Percentiles rank a stretch among this genome's conserved stretches.
phyloP scores from a whole-genome alignment of 495 filamentous ascomycete genomes.

The Jackrogersella multiformis region DNA sequence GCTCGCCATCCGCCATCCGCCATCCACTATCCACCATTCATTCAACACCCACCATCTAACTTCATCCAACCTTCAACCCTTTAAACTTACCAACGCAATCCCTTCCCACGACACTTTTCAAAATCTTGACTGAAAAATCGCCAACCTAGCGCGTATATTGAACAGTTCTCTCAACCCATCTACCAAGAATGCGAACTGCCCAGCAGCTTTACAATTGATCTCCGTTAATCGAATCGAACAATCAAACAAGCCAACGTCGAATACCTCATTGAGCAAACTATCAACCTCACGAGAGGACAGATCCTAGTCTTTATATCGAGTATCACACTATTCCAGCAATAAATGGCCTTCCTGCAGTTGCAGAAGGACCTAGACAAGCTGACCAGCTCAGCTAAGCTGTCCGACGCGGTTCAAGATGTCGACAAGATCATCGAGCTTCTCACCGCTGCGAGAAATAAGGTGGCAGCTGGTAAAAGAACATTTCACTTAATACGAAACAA shows the following conservation, averaged over 20 bases:
- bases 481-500: too few relatives aligned
- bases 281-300: neutral
- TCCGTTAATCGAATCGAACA: neutral
- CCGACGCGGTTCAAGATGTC: constrained; percentile 76
- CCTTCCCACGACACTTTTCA: neutral
- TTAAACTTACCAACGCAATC: neutral
- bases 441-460: constrained; percentile 72
- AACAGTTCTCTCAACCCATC: neutral
- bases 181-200: neutral
- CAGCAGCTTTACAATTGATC: too few relatives aligned
- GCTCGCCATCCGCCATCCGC: neutral
- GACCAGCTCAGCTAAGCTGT: constrained; percentile 73
- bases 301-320: neutral
- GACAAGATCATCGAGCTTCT: constrained; percentile 82
- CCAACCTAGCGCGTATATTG: neutral
- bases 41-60: neutral
- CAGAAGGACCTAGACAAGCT: constrained; percentile 77
- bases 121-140: neutral
- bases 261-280: neutral
- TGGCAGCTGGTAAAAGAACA: constrained; percentile 68
- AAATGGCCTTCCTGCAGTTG: constrained; percentile 55
- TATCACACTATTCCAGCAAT: neutral
- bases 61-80: neutral
- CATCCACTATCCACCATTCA: too few relatives aligned
- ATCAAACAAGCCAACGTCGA: neutral